phyloP scores from a whole-genome alignment of 2,329 filamentous ascomycete species.

The Cordyceps javanica region DNA sequence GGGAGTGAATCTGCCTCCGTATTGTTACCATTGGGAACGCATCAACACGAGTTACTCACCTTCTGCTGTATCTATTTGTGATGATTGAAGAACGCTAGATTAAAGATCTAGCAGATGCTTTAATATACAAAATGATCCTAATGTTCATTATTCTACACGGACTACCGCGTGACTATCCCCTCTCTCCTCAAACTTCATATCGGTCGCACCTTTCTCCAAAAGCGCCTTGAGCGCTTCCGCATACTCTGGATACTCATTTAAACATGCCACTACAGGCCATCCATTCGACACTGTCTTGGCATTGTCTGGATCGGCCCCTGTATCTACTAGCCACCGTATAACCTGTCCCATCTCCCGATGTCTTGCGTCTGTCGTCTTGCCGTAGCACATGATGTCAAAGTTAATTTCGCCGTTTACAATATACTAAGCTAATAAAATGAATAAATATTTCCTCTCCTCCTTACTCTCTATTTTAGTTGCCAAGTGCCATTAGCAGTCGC shows the following conservation, averaged over 20 bases:
- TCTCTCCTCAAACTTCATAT: neutral
- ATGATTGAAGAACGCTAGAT: neutral
- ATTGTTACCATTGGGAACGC: neutral
- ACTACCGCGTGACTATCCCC: neutral
- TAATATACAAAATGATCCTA: neutral
- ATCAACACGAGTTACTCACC: neutral
- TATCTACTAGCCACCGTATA: neutral
- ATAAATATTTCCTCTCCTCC: too few relatives aligned
- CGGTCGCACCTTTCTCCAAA: neutral
- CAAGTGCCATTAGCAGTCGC: too few relatives aligned
- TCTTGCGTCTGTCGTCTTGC: neutral
- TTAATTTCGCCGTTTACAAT: neutral
- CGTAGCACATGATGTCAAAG: neutral
- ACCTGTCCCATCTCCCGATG: neutral
- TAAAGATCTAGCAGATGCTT: neutral
- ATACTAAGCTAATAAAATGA: too few relatives aligned
- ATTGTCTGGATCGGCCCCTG: neutral
- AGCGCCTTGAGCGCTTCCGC: neutral
- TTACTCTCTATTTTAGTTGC: too few relatives aligned
- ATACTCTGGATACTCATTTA: neutral
- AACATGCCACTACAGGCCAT: neutral
- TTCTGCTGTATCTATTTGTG: constrained; percentile 1
- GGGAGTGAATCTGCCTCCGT: neutral
- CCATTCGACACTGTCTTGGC: neutral
- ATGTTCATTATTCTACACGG: neutral